Base-by-base conservation (phyloP, 164 flowering plant genomes). In the Magnolia changhungtana region DNA sequence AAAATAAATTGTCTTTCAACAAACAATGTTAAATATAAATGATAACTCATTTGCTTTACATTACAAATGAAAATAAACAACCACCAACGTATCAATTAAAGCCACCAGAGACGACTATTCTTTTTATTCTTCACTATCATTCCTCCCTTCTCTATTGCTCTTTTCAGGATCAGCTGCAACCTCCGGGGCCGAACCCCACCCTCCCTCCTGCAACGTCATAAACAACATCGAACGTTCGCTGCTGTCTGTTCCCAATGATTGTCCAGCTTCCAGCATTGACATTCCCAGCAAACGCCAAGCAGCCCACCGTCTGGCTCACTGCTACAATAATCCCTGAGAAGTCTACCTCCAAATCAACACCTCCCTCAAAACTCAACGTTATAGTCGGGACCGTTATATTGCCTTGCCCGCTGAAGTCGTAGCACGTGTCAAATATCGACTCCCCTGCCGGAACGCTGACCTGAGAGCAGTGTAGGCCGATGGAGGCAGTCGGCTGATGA, bases 401-500 rank as follows among this genome's bases (percentile, higher is more conserved):
- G 21, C 18, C 55, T 6, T 20, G 5, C 19, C n/a, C 24, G 37
- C 68, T 69, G 31, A 76, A 21, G 31, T 76, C 59, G 14, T 70
- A 76, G 73, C 78, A 76, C 0, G 78, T 76, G 24, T 76, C 78
- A 1, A 76, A 65, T 73, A 93, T 89, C 8, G 73, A 72, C 82
- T 76, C 63, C 21, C 37, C 18, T 68, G 66, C 61, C 67, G 76
- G 73, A 80, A 87, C 0, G 84, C 81, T 0, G 80, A 2, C 23
- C 79, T 59, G 9, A 88, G 79, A 1, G 87, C 86, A 0, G 75
- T 3, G 72, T 87, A 89, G 0, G 84, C 89, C 6, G 79, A 19
- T 11, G 83, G 75, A 0, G 87, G 82, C 23, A 89, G 69, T 1
- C 86, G 77, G 0, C 86, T 86, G 51, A 89, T 81, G 61, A 81